Conservation (phyloP, 2,329 filamentous ascomycete genomes). For the Fusarium sp. region DNA sequence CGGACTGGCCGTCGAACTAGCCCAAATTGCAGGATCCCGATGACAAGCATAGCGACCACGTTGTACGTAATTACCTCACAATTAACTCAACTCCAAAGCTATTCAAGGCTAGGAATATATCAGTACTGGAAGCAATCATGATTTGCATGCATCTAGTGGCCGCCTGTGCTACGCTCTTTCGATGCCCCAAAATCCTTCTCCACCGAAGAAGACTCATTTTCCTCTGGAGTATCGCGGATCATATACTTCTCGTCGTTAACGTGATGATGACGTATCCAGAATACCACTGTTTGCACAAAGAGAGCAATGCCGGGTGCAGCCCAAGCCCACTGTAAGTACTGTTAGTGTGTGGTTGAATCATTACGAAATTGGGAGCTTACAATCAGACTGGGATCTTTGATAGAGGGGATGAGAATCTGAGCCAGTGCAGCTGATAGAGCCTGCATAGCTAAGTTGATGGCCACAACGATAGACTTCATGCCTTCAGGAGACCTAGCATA, state of each 20-base stretch:
- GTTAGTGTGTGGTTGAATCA: conserved; percentile 46
- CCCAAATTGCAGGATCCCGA: too few relatives aligned
- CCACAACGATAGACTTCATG: conserved; percentile 67
- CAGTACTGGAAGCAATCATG: too few relatives aligned
- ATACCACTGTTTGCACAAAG: conserved; percentile 44
- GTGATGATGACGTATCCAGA: conserved; percentile 46
- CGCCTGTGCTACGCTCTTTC: neutral
- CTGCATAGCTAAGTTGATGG: conserved; percentile 65
- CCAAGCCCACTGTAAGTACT: conserved; percentile 46
- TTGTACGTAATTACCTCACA: too few relatives aligned
- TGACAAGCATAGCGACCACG: too few relatives aligned
- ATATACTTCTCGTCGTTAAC: conserved; percentile 33
- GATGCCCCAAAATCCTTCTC: neutral
- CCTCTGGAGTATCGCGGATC: neutral
- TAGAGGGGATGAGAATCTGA: conserved; percentile 58
- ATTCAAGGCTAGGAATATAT: too few relatives aligned
- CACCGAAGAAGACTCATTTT: neutral
- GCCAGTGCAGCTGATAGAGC: conserved; percentile 62
- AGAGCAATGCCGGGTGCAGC: conserved; percentile 47
- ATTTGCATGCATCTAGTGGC: neutral
- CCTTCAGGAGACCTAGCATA: conserved; percentile 66
- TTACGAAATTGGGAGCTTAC: neutral
- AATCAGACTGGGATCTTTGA: conserved; percentile 65
- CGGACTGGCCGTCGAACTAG: too few relatives aligned
- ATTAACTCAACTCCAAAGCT: too few relatives aligned